Evolutionary conservation across 176 grass and related monocot genomes (phyloP), one percentile per base, ranked within the genome.

Genomic region (Aegilops speltoides): DNA sequence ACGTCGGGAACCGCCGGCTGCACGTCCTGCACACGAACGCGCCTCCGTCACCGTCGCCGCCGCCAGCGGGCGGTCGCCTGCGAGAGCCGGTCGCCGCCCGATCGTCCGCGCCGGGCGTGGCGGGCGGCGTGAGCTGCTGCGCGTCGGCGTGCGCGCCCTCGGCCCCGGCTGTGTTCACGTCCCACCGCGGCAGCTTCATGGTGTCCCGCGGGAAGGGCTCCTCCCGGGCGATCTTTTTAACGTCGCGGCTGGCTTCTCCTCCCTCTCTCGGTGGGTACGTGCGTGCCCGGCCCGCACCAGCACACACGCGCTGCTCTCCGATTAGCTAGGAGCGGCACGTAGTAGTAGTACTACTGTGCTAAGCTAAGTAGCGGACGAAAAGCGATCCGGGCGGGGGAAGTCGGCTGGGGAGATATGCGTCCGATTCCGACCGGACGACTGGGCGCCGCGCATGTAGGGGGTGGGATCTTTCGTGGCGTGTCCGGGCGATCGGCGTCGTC

Each of bases 1-100:
- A 93, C 76, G 89, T 88, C 68, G 64, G 19, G 89, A 93, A 93
- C 46, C 83, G 82, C 72, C 12, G 45, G 43, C 45, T 88, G 89
- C 91, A 93, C 65, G 89, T 93, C 83, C 84, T 83, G 91, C 89
- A 93, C 82, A 80, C 72, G 86, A 93, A 93, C 76, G 75, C 76
- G 76, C 78, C 77, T 16, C 79, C 88, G 23, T 75, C 86, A 0
- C 2, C 16, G 1, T 8, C 65, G 65, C 29, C 68, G 62, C 65
- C 82, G 72, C 31, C 41, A 65, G 73, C 56, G 86, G 59, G 77
- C 64, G 92, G 86, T 61, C 1, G 43, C 70, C 60, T 52, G 45
- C 8, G 41, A 5, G 78, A 65, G 7, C 78, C 17, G 28, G 3
- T 40, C 84, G 78, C 77, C 85, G 73, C 0, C 3, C 3, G 7